Conservation (phyloP, 306 rosid species). For the Cucurbita maxima region DNA sequence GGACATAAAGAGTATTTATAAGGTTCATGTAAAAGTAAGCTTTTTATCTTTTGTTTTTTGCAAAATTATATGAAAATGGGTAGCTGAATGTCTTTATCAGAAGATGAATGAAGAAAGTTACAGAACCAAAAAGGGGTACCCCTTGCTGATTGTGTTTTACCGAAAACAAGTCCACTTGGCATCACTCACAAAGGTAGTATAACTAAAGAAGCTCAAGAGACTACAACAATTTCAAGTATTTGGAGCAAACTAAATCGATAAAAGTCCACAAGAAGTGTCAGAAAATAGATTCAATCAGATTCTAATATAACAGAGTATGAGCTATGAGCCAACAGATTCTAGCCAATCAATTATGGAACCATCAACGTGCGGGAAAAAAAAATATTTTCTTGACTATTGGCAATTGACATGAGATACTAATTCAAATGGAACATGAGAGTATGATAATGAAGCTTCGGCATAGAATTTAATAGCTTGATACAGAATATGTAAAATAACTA, state of each 20-base stretch:
- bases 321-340: background rate
- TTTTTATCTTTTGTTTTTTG: background rate
- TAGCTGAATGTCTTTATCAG: background rate
- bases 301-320: background rate
- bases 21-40: background rate
- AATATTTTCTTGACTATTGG: background rate
- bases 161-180: background rate
- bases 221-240: background rate
- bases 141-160: background rate
- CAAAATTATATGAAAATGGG: background rate
- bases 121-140: background rate
- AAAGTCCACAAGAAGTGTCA: background rate
- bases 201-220: background rate
- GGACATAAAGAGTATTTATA: slow-evolving; percentile 8
- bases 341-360: background rate
- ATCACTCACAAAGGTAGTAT: background rate
- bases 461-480: background rate
- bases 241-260: background rate
- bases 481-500: background rate
- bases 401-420: background rate
- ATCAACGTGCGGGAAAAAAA: background rate
- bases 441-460: background rate
- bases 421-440: background rate
- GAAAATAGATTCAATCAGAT: background rate
- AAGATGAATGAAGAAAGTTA: background rate